Evolutionary conservation across 176 grass and related monocot species (phyloP), one percentile per base, ranked within the genome.

Genomic region (Dendrocalamus sinicus): DNA sequence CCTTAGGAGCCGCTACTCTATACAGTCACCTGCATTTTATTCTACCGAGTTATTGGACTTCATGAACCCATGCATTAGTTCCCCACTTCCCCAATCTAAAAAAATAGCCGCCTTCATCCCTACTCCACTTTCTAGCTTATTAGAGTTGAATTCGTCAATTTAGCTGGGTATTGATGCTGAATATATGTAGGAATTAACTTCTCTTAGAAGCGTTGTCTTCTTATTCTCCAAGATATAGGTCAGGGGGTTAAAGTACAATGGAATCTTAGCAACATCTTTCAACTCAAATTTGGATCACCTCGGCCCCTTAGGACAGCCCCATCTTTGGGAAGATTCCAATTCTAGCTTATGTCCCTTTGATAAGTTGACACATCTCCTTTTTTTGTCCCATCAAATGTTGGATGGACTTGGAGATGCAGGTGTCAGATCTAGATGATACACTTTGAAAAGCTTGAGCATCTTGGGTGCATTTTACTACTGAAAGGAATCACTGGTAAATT

Each of bases 401-500:
- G 20, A 26, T 78, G 46, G n/a, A 32, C 41, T n/a, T 77, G 57
- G 58, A 62, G 43, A 43, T 84, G 32, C 11, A 72, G 20, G 17
- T 84, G 70, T 64, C 20, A 39, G 9, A 19, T 59, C 16, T 35
- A 84, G 57, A 43, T 62, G 41, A 61, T 82, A 65, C 44, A 81
- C 11, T 86, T 32, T 32, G 17, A 65, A 51, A 82, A 52, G 14
- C 8, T 82, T 41, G 23, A 23, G 28, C 16, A 85, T 57, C 28
- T 52, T 66, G 44, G 60, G 47, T 82, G 23, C 45, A 85, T 74
- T 66, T 65, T 62, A 77, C 47, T 61, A 77, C 50, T 57, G 24
- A 76, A 46, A 30, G 55, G 20, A 81, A 28, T 64, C 24, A 66
- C 10, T 70, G 28, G 53, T 72, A 26, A 76, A 32, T 76, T 81